phyloP scores from a whole-genome alignment of 768 basidiomycete genomes.

The Suillus spraguei region DNA sequence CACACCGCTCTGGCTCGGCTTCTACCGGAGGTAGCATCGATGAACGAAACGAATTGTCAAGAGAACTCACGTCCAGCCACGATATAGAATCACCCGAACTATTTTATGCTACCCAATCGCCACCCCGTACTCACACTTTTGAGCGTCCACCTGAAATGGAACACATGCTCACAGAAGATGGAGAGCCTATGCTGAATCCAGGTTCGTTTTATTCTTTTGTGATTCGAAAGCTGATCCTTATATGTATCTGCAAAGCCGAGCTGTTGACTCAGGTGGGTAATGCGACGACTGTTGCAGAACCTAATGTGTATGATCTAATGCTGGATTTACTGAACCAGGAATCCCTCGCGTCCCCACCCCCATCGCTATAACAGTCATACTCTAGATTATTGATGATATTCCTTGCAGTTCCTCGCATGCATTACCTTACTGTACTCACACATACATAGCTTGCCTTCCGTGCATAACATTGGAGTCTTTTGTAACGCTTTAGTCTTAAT shows the following conservation, averaged over 20 bases:
- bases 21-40: slow-evolving; percentile 16
- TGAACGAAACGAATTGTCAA: slow-evolving; percentile 20
- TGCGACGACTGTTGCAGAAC: slow-evolving; percentile 13
- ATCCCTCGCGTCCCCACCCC: slow-evolving; percentile 72
- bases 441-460: slow-evolving; percentile 14
- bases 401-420: slow-evolving; percentile 1
- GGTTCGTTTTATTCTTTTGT: slow-evolving; percentile 41
- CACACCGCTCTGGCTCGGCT: slow-evolving; percentile 16
- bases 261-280: slow-evolving; percentile 60
- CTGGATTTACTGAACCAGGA: slow-evolving; percentile 42
- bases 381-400: slow-evolving; percentile 26
- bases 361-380: slow-evolving; percentile 40
- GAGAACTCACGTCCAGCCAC: slow-evolving; percentile 24
- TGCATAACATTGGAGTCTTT: slow-evolving; percentile 11
- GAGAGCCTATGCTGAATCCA: slow-evolving; percentile 68
- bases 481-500: slow-evolving; percentile 11
- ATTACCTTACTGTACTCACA: slow-evolving; percentile 28
- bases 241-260: slow-evolving; percentile 43
- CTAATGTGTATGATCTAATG: slow-evolving; percentile 31
- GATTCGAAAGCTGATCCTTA: slow-evolving; percentile 13
- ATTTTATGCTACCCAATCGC: slow-evolving; percentile 31
- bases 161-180: slow-evolving; percentile 63
- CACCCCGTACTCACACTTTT: slow-evolving; percentile 24
- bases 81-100: slow-evolving; percentile 9
- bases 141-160: slow-evolving; percentile 49